phyloP scores from a whole-genome alignment of 23 red algal genomes.

The Gracilaria gracilis region DNA sequence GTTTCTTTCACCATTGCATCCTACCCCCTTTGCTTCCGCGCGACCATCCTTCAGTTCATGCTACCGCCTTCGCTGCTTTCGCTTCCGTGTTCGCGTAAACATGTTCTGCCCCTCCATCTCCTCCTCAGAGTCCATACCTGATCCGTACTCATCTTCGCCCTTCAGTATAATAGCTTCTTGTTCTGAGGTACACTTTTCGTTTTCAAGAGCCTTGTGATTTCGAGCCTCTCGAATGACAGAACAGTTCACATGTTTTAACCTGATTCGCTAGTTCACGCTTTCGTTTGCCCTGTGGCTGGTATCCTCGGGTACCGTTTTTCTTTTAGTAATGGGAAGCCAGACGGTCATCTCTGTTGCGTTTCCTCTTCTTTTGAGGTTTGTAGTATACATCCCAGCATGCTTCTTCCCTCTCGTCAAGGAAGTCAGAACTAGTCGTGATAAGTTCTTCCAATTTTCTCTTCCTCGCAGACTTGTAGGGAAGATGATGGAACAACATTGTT shows the following conservation, averaged over 20 bases:
- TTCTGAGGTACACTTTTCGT: conserved; percentile 51
- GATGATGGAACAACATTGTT: too few relatives aligned
- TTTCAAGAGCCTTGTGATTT: conserved; percentile 43
- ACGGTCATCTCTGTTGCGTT: too few relatives aligned
- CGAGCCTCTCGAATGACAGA: conserved; percentile 25
- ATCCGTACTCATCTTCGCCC: conserved; percentile 55
- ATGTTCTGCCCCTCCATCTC: conserved; percentile 5
- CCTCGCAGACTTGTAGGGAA: too few relatives aligned
- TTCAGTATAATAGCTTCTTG: conserved; percentile 40
- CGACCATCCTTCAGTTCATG: neutral
- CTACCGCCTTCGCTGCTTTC: conserved; percentile 6
- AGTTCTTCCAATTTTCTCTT: too few relatives aligned
- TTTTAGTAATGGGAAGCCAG: too few relatives aligned
- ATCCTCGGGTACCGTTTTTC: too few relatives aligned
- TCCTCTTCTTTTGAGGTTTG: too few relatives aligned
- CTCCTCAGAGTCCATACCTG: conserved; percentile 49
- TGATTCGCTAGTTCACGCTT: conserved; percentile 50
- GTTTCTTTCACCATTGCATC: conserved; percentile 57
- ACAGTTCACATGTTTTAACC: conserved; percentile 26
- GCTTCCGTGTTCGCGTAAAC: conserved; percentile 6
- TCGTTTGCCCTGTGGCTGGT: conserved; percentile 5
- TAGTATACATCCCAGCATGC: too few relatives aligned
- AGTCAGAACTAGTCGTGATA: too few relatives aligned
- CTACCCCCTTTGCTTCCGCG: neutral
- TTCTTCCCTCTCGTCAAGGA: too few relatives aligned